Evolutionary conservation across 2,329 filamentous ascomycete genomes (phyloP), one percentile per base, ranked within the genome.

Genomic region (Eurotiales sp.): DNA sequence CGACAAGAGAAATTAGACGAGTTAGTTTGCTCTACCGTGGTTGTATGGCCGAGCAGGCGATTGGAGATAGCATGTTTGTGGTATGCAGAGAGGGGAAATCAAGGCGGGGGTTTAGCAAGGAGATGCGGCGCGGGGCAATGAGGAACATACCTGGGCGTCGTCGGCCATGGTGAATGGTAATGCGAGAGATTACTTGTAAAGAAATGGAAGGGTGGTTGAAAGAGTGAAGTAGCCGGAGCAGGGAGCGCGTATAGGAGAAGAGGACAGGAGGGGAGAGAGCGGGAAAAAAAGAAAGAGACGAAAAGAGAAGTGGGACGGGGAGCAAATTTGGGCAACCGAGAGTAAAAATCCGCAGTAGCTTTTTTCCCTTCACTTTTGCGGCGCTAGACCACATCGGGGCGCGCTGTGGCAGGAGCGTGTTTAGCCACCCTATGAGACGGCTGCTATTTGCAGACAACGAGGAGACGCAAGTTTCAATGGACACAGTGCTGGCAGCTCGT

Each of bases 111-210:
- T 34, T 23, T 46, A 14, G 46, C 25, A 32, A 29, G 41, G 51
- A 59, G 60, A 62, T 65, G 61, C 65, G 63, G 64, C 64, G 63
- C 59, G 59, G 52, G 54, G 54, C 42, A 56, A 44, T 39, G 37
- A 56, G 52, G 52, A 54, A 71, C 80, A 67, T 80, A 85, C 82
- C 78, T 82, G 79, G 63, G 80, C 78, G 67, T 85, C 83, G 72
- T 84, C 82, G 72, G 82, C 79, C 82, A 85, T 85, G 69, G 69
- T 82, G 77, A 72, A 65, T 65, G 67, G 47, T 57, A 56, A 43
- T 43, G 46, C 42, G 48, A 46, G 36, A 39, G 32, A 23, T 25
- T 34, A 17, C 42, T 7, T 22, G 41, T 42, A 52, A 43, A 22
- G 37, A 41, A 48, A 15, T 45, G 32, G 41, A 21, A 34, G 23